Conservation (phyloP, 1,139 yeast species). For the Meyerozyma guilliermondii region DNA sequence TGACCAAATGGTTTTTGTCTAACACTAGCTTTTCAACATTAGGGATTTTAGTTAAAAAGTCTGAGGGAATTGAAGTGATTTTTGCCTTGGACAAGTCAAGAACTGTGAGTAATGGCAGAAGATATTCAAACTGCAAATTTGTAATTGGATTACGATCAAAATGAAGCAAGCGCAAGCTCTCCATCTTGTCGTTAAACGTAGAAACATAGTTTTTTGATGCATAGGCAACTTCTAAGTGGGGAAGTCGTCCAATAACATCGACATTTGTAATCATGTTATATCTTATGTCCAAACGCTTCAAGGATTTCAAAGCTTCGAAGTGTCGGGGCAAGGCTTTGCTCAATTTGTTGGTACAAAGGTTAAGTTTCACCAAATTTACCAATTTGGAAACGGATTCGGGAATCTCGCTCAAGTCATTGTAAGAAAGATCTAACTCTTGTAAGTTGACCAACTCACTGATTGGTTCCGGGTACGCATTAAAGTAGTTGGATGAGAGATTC, state of each 20-base stretch:
- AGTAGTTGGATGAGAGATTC: conserved; percentile 78
- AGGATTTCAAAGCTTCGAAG: conserved; percentile 46
- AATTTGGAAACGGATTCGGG: conserved; percentile 64
- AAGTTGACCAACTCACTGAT: conserved; percentile 59
- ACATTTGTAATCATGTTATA: conserved; percentile 67
- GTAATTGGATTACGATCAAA: conserved; percentile 75
- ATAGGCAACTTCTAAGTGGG: conserved; percentile 65
- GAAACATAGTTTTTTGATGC: conserved; percentile 78
- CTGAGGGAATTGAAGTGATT: conserved; percentile 65
- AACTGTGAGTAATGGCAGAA: conserved; percentile 59
- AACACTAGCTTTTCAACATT: conserved; percentile 70
- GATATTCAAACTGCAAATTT: conserved; percentile 55
- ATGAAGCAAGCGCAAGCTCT: conserved; percentile 47
- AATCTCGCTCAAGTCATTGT: conserved; percentile 59
- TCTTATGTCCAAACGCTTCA: conserved; percentile 73
- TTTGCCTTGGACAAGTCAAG: conserved; percentile 80
- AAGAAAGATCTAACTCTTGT: conserved; percentile 72
- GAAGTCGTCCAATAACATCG: conserved; percentile 58
- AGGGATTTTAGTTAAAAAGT: conserved; percentile 57
- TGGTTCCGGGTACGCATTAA: conserved; percentile 64
- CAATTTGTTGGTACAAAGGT: conserved; percentile 70
- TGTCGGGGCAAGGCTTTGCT: conserved; percentile 51
- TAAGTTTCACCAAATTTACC: conserved; percentile 58
- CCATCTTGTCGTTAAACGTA: conserved; percentile 59
- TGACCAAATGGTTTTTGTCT: conserved; percentile 79